Evolutionary conservation across 2,329 filamentous ascomycete genomes (phyloP).

Genomic region (Coniochaeta ligniaria): DNA sequence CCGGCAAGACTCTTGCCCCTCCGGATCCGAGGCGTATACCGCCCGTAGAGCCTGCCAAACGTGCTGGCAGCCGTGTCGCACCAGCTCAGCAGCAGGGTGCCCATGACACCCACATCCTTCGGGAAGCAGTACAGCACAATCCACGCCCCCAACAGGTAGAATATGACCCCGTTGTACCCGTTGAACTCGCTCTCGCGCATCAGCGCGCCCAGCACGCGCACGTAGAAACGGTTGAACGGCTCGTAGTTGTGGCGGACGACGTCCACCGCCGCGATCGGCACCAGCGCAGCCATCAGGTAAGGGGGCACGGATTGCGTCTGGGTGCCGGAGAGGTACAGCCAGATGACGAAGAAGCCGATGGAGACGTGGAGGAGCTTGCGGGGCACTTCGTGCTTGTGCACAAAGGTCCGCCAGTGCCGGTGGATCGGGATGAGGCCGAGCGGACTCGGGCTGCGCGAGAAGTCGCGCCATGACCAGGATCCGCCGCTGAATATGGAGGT

Average conservation of each 20-base stretch:
- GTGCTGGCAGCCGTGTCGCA: constrained; percentile 96
- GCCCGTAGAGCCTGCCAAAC: constrained; percentile 82
- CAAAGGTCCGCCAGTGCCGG: constrained; percentile 80
- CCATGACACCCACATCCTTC: constrained; percentile 88
- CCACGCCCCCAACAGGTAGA: constrained; percentile 89
- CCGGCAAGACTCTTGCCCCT: constrained; percentile 89
- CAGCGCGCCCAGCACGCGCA: constrained; percentile 73
- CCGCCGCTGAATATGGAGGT: constrained; percentile 37
- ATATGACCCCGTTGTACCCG: constrained; percentile 95
- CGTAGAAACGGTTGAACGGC: constrained; percentile 80
- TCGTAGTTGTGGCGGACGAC: constrained; percentile 76
- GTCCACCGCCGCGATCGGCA: constrained; percentile 80
- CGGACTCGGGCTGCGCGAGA: constrained; percentile 87
- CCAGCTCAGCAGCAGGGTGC: constrained; percentile 88
- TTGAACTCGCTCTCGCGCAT: constrained; percentile 96
- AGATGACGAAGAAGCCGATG: constrained; percentile 89
- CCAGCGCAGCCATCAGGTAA: constrained; percentile 69
- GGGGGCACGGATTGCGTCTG: constrained; percentile 76
- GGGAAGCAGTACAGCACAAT: constrained; percentile 78
- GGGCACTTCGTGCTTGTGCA: constrained; percentile 95
- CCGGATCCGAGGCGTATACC: constrained; percentile 79
- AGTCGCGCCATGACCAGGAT: constrained; percentile 74
- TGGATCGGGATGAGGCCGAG: constrained; percentile 94
- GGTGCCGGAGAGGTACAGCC: constrained; percentile 73
- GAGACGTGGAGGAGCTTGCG: constrained; percentile 91